Evolutionary conservation across 2,329 filamentous ascomycete species (phyloP).

Genomic region (Xylaria sp.): DNA sequence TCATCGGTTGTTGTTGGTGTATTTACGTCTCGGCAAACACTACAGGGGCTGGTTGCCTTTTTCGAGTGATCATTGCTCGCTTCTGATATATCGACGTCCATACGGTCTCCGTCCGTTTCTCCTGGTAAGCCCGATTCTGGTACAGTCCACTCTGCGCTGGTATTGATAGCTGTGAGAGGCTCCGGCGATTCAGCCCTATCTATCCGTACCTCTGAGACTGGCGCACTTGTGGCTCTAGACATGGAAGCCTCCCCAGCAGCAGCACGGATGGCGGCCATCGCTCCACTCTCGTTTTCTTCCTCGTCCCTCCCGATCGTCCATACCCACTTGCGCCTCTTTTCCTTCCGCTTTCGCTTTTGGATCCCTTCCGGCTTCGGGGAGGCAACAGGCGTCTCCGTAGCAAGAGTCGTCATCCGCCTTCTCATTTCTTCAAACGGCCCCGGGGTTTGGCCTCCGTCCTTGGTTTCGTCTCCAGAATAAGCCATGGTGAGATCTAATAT

Average conservation of each 20-base stretch:
- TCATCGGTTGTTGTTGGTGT: constrained; percentile 52
- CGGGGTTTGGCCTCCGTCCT: constrained; percentile 71
- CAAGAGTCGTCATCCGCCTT: constrained; percentile 64
- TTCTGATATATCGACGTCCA: constrained; percentile 66
- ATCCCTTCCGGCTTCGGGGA: constrained; percentile 57
- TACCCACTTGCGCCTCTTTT: constrained; percentile 73
- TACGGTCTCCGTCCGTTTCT: constrained; percentile 31
- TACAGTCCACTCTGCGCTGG: constrained; percentile 54
- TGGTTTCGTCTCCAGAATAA: constrained; percentile 65
- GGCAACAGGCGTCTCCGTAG: constrained; percentile 55
- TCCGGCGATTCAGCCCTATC: constrained; percentile 38
- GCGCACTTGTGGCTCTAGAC: constrained; percentile 34
- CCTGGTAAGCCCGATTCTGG: constrained; percentile 39
- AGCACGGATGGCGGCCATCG: constrained; percentile 55
- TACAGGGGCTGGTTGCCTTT: constrained; percentile 46
- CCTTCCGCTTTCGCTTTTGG: constrained; percentile 65
- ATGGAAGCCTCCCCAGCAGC: constrained; percentile 48
- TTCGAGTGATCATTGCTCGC: constrained; percentile 55
- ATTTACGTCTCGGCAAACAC: constrained; percentile 51
- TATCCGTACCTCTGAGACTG: constrained; percentile 15
- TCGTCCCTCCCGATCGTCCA: constrained; percentile 71
- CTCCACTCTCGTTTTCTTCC: constrained; percentile 56
- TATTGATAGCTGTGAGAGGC: constrained; percentile 42
- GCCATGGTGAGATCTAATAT: constrained; percentile 62
- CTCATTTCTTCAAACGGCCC: constrained; percentile 73